Percentiles rank a stretch among this genome's conserved stretches.
phyloP scores from a whole-genome alignment of 2,329 filamentous ascomycete genomes.

The Beauveria pseudobassiana region DNA sequence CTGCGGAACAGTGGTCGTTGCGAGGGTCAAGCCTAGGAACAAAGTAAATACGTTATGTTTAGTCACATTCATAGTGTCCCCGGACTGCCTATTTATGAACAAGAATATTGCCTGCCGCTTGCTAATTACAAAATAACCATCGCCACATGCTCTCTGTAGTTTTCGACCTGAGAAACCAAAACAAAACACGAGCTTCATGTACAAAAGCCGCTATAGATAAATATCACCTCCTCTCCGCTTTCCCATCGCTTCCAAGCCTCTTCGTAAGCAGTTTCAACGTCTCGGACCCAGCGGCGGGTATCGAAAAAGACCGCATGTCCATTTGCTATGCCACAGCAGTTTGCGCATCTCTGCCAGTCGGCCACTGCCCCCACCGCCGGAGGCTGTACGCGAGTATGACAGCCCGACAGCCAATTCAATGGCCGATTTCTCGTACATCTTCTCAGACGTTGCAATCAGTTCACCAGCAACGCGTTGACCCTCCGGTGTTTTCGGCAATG shows the following conservation, averaged over 20 bases:
- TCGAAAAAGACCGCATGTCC: slow-evolving; percentile 89
- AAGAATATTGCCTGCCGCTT: background rate
- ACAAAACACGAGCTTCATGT: background rate
- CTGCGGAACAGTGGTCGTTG: no score
- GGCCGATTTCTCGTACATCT: slow-evolving; percentile 76
- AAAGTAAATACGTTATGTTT: no score
- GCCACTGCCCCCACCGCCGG: slow-evolving; percentile 50
- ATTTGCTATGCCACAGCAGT: slow-evolving; percentile 75
- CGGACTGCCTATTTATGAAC: no score
- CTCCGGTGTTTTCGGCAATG: slow-evolving; percentile 64
- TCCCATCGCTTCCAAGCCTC: slow-evolving; percentile 88
- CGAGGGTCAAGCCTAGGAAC: no score
- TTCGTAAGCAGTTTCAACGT: slow-evolving; percentile 83
- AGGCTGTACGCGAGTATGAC: slow-evolving; percentile 42
- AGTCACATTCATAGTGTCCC: no score
- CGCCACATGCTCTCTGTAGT: background rate
- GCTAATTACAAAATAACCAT: background rate
- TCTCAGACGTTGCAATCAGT: slow-evolving; percentile 69
- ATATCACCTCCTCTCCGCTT: slow-evolving; percentile 82
- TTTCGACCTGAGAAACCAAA: background rate
- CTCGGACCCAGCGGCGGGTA: slow-evolving; percentile 81
- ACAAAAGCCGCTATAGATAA: slow-evolving; percentile 49
- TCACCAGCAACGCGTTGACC: slow-evolving; percentile 63
- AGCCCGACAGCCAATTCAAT: slow-evolving; percentile 58
- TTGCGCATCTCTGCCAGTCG: slow-evolving; percentile 71